Base-by-base conservation (phyloP, 2,329 filamentous ascomycete species). In the Cordyceps javanica region DNA sequence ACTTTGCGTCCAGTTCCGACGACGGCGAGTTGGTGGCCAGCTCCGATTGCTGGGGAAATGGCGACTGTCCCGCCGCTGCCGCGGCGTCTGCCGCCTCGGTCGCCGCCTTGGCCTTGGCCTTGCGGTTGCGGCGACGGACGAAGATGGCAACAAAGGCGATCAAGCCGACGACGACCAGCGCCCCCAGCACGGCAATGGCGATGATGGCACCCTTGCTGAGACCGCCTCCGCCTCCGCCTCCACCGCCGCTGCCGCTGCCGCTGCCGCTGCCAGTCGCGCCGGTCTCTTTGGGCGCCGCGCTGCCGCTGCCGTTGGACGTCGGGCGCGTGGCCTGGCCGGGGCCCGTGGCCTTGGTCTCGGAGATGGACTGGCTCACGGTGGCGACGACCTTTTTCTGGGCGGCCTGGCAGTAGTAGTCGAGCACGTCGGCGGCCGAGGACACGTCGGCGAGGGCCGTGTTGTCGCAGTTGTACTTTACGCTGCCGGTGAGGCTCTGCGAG, bases 381-480 rank as follows among this genome's bases (percentile, higher is more conserved):
- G 66, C 66, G 9, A 74, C 67, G 1, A 71, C 67, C 45, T 73
- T 62, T 5, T 67, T 72, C 52, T 66, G 69, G 0, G 73, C 77
- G 3, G 76, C 77, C 57, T 69, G 74, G 62, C 77, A 79, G 62
- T 78, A 79, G 48, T 69, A 65, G 55, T 73, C 66, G 58, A 73
- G 74, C 0, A 79, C 69, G 25, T 55, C 54, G 6, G 77, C 50
- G 0, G 74, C 76, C 3, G 75, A 77, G 5, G 69, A 66, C 19
- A 79, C 64, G 30, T 74, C 74, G 32, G 71, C 73, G 1, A 65
- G 67, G 4, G 72, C 72, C 4, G 69, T 72, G 13, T 69, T 70
- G 1, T 62, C 65, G 60, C 76, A 79, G 19, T 64, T 66, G 36
- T 67, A 70, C 58, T 72, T 72, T 42, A 76, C 70, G 5, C 66